phyloP scores from a whole-genome alignment of 2,329 filamentous ascomycete species.

The Onygenales sp. region DNA sequence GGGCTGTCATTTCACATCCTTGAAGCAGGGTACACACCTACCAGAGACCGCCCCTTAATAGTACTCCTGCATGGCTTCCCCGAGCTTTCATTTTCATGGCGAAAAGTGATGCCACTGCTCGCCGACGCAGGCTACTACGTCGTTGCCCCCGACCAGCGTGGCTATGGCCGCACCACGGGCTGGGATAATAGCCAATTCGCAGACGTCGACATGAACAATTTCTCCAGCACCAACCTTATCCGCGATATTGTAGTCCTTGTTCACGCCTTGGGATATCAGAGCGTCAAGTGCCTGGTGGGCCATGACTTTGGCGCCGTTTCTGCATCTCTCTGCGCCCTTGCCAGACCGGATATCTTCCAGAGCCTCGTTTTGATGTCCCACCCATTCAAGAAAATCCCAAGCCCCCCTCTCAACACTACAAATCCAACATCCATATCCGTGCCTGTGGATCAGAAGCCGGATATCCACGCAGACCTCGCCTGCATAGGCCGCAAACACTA shows the following conservation, averaged over 20 bases:
- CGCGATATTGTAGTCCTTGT: slow-evolving; percentile 55
- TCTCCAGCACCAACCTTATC: slow-evolving; percentile 49
- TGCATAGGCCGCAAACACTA: slow-evolving; percentile 56
- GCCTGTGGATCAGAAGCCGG: slow-evolving; percentile 11
- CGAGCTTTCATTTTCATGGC: slow-evolving; percentile 61
- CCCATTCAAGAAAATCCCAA: slow-evolving; percentile 43
- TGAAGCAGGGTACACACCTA: slow-evolving; percentile 39
- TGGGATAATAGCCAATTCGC: slow-evolving; percentile 45
- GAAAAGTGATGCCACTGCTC: slow-evolving; percentile 51
- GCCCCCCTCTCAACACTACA: slow-evolving; percentile 38
- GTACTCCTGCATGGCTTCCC: slow-evolving; percentile 59
- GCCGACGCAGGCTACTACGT: slow-evolving; percentile 54
- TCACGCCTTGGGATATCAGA: slow-evolving; percentile 49
- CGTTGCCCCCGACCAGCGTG: slow-evolving; percentile 58
- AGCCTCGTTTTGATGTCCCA: slow-evolving; percentile 56
- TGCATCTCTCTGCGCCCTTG: slow-evolving; percentile 50
- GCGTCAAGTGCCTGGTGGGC: slow-evolving; percentile 52
- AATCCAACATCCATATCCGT: slow-evolving; percentile 10
- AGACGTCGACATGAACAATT: slow-evolving; percentile 47
- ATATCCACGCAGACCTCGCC: slow-evolving; percentile 50
- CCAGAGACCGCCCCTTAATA: slow-evolving; percentile 43
- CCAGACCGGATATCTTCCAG: slow-evolving; percentile 56
- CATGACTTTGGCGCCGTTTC: slow-evolving; percentile 59
- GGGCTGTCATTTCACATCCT: slow-evolving; percentile 55
- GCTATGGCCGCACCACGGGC: slow-evolving; percentile 57